Evolutionary conservation across 129 eudicot genomes (phyloP).

Genomic region (Dittrichia graveolens): DNA sequence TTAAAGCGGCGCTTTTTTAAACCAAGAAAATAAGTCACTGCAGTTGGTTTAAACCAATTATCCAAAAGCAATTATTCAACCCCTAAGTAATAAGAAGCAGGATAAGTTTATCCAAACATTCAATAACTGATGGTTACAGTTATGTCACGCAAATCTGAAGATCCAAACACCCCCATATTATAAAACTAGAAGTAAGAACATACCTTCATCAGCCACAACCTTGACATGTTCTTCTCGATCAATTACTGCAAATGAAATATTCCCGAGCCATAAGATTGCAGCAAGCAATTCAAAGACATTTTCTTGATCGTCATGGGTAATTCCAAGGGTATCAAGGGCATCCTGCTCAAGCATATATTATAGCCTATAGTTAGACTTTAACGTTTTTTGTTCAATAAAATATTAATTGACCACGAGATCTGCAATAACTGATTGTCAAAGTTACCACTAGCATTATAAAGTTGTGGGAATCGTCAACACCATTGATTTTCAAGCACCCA

Average conservation of each 20-base stretch:
- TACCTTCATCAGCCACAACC: constrained; percentile 82
- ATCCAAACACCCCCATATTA: background rate
- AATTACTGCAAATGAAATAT: constrained; percentile 64
- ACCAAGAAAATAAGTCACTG: too few relatives aligned
- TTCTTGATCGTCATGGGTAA: constrained; percentile 65
- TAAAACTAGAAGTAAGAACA: background rate
- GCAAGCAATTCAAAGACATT: constrained; percentile 72
- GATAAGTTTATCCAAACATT: background rate
- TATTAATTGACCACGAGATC: constrained; percentile 5
- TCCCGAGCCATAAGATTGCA: constrained; percentile 94
- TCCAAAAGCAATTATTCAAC: background rate
- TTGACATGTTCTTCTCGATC: constrained; percentile 68
- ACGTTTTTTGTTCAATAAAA: background rate
- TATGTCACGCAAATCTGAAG: too few relatives aligned
- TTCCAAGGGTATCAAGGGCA: constrained; percentile 54
- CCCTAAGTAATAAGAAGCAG: background rate
- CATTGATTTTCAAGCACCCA: constrained; percentile 64
- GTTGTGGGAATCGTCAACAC: constrained; percentile 72
- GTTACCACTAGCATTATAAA: constrained; percentile 68
- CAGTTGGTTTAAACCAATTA: background rate
- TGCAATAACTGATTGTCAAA: background rate
- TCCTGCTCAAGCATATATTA: constrained; percentile 49
- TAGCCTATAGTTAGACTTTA: constrained; percentile 6
- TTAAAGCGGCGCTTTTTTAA: too few relatives aligned
- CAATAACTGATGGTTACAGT: background rate